Evolutionary conservation across 495 filamentous ascomycete genomes (phyloP), one percentile per base, ranked within the genome.

Genomic region (Tetracladium setigerum): DNA sequence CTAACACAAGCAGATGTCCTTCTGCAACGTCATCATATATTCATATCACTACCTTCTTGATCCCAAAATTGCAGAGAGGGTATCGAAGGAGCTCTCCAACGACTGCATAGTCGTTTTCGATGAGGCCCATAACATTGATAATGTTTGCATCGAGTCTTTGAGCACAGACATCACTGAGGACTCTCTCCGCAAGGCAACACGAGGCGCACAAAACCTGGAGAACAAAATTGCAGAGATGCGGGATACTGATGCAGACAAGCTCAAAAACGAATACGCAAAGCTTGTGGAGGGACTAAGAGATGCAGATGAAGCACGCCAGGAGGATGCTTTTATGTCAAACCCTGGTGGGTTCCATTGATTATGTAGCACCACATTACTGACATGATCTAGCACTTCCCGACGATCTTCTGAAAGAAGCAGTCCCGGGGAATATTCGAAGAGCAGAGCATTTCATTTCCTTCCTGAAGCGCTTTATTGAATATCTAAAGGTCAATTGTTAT

Each of bases 71-170:
- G 90, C 92, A 17, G 92, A 99, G 62, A 75, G 92, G 41, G 92
- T 99, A 2, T 97, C 94, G 1, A 88, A 86, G 62, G 91, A 99
- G 57, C 75, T 99, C 5, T 95, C 92, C 5, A 97, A 95, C 50
- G 92, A 99, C 62, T 95, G 89, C 60, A 99, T 99, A 22, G 87
- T 99, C 13, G 94, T 99, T 12, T 99, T 99, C 55, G 92, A 99
- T 60, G 92, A 99, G 57, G 92, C 92, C 15, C 92, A 99, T 65
- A 99, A 99, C 52, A 99, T 99, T 56, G 92, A 99, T 72, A 99
- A 99, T 63, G 92, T 99, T 41, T 97, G 94, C 62, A 99, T 99
- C 51, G 92, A 99, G 57, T 95, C 92, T 11, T 73, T 96, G 16
- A 96, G 91, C 58, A 95, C 95, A 22, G 92, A 99, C 62, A 73